phyloP scores from a whole-genome alignment of 2,329 filamentous ascomycete genomes.

The Sporothrix dimorphospora region DNA sequence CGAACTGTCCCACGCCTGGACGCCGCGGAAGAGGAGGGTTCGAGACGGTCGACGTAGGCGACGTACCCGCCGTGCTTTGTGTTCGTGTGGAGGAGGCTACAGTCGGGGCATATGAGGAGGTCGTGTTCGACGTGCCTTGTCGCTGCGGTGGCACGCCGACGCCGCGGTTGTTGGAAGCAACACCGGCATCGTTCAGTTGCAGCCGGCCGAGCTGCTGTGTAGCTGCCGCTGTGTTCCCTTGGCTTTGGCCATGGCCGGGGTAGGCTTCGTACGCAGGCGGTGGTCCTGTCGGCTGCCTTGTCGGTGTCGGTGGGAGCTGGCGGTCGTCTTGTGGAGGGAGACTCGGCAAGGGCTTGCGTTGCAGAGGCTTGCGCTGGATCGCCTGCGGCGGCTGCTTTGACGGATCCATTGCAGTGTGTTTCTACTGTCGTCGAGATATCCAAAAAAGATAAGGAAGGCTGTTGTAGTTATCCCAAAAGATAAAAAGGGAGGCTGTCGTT shows the following conservation, averaged over 20 bases:
- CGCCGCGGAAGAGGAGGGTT: neutral
- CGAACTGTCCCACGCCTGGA: slow-evolving; percentile 10
- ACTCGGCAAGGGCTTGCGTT: slow-evolving; percentile 12
- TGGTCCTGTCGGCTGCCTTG: neutral
- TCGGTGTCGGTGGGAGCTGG: neutral
- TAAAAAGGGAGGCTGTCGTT: neutral
- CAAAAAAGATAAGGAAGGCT: neutral
- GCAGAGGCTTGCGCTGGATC: slow-evolving; percentile 22
- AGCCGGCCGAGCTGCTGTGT: neutral
- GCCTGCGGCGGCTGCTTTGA: neutral
- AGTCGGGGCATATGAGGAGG: neutral
- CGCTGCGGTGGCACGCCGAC: neutral
- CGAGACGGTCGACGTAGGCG: neutral
- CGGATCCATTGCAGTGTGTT: neutral
- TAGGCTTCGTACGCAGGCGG: neutral
- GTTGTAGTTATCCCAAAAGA: neutral
- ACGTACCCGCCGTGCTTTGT: neutral
- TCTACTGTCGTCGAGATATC: neutral
- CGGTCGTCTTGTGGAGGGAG: neutral
- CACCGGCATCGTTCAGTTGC: neutral
- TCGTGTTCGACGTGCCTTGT: slow-evolving; percentile 1
- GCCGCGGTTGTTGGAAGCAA: neutral
- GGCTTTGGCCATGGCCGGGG: neutral
- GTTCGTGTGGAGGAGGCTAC: neutral
- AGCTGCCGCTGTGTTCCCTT: neutral